phyloP scores from a whole-genome alignment of 2,329 filamentous ascomycete genomes.

The Pestalotiopsis sp. region DNA sequence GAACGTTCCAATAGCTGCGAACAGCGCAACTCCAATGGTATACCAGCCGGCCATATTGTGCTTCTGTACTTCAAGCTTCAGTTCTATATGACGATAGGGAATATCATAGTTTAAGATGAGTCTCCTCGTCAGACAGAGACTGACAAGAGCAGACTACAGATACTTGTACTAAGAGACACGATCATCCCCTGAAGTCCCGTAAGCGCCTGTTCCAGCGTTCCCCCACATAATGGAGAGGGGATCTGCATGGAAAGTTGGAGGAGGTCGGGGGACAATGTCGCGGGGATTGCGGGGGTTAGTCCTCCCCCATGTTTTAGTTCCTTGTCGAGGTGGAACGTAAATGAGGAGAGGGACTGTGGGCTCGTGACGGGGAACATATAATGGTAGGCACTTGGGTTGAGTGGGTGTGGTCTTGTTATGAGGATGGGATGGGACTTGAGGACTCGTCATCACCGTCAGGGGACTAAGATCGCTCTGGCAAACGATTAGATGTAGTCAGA shows the following conservation, averaged over 20 bases:
- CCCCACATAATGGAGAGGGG: conserved; percentile 1
- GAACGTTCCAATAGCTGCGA: conserved; percentile 62
- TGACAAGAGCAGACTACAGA: neutral
- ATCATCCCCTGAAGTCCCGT: neutral
- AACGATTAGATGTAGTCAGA: no score
- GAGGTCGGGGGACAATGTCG: conserved; percentile 3
- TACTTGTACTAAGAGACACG: neutral
- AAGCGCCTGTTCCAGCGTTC: neutral
- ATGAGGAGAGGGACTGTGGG: neutral
- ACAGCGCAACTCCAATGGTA: conserved; percentile 54
- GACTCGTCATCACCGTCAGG: no score
- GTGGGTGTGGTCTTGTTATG: no score
- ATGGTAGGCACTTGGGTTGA: neutral
- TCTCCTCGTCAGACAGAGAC: neutral
- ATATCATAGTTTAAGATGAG: neutral
- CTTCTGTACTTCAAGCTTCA: neutral
- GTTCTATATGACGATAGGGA: neutral
- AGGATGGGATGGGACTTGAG: no score
- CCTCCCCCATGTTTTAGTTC: neutral
- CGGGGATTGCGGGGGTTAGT: conserved; percentile 4
- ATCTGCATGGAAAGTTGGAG: conserved; percentile 2
- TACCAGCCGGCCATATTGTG: conserved; percentile 33
- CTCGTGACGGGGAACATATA: neutral
- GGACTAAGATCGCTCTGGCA: no score
- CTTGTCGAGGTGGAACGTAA: conserved; percentile 6